A percentile compares a stretch with the other conserved stretches of the same genome.
These are phyloP conservation scores for Tetracladium marchalianum DNA, from an alignment of 495 filamentous ascomycete species.

Conservation along the genomic window DNA sequence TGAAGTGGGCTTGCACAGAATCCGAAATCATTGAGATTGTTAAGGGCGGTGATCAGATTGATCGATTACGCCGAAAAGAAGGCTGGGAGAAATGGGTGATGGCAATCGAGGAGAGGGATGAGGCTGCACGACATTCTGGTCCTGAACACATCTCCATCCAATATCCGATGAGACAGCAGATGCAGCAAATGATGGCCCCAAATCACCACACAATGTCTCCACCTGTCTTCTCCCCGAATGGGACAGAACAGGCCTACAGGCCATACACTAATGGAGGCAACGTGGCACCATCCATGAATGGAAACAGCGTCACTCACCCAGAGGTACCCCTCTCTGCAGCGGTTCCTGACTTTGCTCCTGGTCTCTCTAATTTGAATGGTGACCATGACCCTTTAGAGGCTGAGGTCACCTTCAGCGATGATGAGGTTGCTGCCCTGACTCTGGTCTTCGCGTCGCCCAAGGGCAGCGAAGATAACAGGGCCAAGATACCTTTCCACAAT, in stretches of 20 bases:
- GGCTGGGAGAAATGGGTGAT: constrained; percentile 79
- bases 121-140: constrained; percentile 30
- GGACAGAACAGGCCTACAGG: constrained; percentile 18
- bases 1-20: constrained; percentile 62
- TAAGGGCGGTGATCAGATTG: constrained; percentile 58
- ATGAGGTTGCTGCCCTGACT: constrained; percentile 41
- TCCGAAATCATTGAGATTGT: constrained; percentile 63
- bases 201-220: constrained; percentile 21
- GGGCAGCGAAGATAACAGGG: constrained; percentile 9
- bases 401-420: constrained; percentile 40
- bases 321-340: constrained; percentile 60
- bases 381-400: constrained; percentile 32
- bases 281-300: constrained; percentile 27
- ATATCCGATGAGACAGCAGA: constrained; percentile 7
- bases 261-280: constrained; percentile 28
- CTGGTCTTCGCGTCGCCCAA: constrained; percentile 15
- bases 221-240: constrained; percentile 25
- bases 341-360: constrained; percentile 69
- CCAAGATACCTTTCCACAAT: constrained; percentile 26
- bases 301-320: constrained; percentile 29
- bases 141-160: constrained; percentile 17
- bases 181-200: constrained; percentile 18
- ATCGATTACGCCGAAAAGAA: constrained; percentile 67
- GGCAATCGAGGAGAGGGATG: constrained; percentile 27
- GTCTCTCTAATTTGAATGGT: constrained; percentile 29